These are phyloP conservation scores for Aspergillus sp. DNA, from an alignment of 2,329 filamentous ascomycete genomes.

Conservation along the genomic window DNA sequence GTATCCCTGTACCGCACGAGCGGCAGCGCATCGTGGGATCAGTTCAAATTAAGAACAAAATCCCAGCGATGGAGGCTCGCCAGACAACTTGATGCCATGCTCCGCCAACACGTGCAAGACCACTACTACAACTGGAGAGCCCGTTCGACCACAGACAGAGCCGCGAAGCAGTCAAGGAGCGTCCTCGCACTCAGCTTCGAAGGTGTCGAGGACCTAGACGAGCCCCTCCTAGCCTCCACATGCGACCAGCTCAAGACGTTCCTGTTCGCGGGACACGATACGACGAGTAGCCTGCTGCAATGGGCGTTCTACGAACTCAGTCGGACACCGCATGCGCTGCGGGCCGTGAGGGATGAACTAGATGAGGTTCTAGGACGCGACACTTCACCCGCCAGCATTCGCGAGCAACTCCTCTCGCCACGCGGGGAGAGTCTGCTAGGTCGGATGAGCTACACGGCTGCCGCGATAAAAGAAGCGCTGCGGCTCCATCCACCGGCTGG, in stretches of 20 bases:
- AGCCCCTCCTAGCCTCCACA: slow-evolving; percentile 13
- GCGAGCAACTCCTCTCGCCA: slow-evolving; percentile 36
- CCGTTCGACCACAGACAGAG: no score
- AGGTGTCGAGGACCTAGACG: not conserved
- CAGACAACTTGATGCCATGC: no score
- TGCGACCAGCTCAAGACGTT: slow-evolving; percentile 35
- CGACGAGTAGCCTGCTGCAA: slow-evolving; percentile 24
- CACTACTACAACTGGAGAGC: no score
- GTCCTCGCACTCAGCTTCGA: slow-evolving; percentile 16
- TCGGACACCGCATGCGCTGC: slow-evolving; percentile 32
- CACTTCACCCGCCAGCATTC: slow-evolving; percentile 35
- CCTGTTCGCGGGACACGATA: slow-evolving; percentile 35
- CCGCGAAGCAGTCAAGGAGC: no score
- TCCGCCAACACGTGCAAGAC: no score
- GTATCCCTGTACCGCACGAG: no score
- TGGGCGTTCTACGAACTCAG: slow-evolving; percentile 30
- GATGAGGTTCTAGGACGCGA: slow-evolving; percentile 54
- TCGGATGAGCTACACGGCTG: slow-evolving; percentile 55
- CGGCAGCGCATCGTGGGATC: no score
- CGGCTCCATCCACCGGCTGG: slow-evolving; percentile 54
- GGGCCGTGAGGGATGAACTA: slow-evolving; percentile 54
- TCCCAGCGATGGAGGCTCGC: no score
- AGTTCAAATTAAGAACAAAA: no score
- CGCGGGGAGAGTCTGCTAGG: slow-evolving; percentile 51
- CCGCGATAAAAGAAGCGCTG: slow-evolving; percentile 60